phyloP scores from a whole-genome alignment of 371 early-diverging fungal species.

The Apophysomyces variabilis region DNA sequence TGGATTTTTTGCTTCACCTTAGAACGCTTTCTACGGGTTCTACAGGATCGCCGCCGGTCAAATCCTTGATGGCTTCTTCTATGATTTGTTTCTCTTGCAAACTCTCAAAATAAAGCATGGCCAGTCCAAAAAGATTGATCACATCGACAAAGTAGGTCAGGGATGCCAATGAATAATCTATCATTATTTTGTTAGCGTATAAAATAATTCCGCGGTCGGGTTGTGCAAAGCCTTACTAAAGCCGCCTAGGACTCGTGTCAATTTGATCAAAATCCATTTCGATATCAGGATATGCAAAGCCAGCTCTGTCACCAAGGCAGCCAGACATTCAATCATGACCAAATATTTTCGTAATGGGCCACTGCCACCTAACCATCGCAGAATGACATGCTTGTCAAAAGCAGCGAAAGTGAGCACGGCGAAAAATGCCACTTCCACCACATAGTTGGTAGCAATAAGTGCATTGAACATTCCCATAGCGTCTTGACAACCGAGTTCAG shows the following conservation, averaged over 20 bases:
- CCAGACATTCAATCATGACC: slow-evolving; percentile 18
- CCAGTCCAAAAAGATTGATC: slow-evolving; percentile 21
- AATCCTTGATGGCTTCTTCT: slow-evolving; percentile 27
- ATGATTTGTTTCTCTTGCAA: slow-evolving; percentile 25
- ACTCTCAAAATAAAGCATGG: slow-evolving; percentile 33
- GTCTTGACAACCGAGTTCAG: neutral
- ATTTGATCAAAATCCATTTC: slow-evolving; percentile 19
- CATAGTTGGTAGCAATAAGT: slow-evolving; percentile 22
- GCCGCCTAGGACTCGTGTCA: slow-evolving; percentile 28
- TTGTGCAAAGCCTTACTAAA: slow-evolving; percentile 28
- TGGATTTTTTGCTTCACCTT: slow-evolving; percentile 11
- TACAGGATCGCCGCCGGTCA: slow-evolving; percentile 18
- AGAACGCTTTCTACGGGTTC: slow-evolving; percentile 20
- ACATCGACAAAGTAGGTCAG: slow-evolving; percentile 28
- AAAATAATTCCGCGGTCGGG: neutral
- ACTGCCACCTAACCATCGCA: neutral
- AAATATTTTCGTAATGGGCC: slow-evolving; percentile 12
- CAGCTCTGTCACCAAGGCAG: slow-evolving; percentile 27
- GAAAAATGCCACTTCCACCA: slow-evolving; percentile 10
- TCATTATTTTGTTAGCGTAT: neutral
- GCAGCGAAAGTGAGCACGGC: slow-evolving; percentile 14
- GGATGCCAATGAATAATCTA: slow-evolving; percentile 31
- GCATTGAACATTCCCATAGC: slow-evolving; percentile 13
- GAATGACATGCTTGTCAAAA: slow-evolving; percentile 21
- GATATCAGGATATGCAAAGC: slow-evolving; percentile 33